A percentile compares a stretch with the other conserved stretches of the same genome.
Evolutionary conservation across 2,329 filamentous ascomycete genomes (phyloP).

Genomic region (Cercospora berteroae): DNA sequence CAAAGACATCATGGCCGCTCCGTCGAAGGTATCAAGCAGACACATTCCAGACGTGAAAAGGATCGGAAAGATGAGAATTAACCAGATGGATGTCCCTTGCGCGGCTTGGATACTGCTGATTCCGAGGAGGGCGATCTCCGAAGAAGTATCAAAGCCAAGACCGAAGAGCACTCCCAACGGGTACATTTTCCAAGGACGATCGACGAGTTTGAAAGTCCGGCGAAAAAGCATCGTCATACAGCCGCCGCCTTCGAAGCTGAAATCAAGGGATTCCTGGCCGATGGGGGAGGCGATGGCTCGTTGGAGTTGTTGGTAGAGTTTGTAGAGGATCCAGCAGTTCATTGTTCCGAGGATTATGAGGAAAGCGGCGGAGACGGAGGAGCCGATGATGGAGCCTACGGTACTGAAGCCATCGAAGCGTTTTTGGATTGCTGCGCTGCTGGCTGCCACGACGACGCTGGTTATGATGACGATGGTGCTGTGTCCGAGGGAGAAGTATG

Average conservation of each 20-base stretch:
- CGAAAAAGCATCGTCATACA: conserved; percentile 70
- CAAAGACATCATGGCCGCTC: conserved; percentile 89
- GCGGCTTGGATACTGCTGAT: conserved; percentile 86
- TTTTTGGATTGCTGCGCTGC: conserved; percentile 75
- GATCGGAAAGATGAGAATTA: conserved; percentile 87
- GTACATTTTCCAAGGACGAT: conserved; percentile 91
- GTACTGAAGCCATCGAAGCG: conserved; percentile 77
- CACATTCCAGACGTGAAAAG: conserved; percentile 96
- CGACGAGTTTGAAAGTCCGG: conserved; percentile 70
- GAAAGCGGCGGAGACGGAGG: conserved; percentile 78
- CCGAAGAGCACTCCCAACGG: conserved; percentile 82
- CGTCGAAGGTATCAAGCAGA: conserved; percentile 86
- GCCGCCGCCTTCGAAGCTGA: conserved; percentile 74
- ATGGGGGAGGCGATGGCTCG: conserved; percentile 54
- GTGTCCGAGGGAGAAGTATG: conserved; percentile 90
- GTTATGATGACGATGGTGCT: conserved; percentile 91
- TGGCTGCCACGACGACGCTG: conserved; percentile 87
- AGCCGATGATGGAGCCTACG: conserved; percentile 86
- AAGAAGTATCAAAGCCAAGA: conserved; percentile 91
- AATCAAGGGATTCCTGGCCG: conserved; percentile 42
- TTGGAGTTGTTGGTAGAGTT: conserved; percentile 67
- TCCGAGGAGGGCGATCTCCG: conserved; percentile 86
- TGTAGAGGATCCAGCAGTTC: conserved; percentile 82
- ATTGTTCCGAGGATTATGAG: conserved; percentile 77
- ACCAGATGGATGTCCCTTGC: conserved; percentile 84